phyloP scores from a whole-genome alignment of 2,329 filamentous ascomycete genomes.

The Diaporthe aspalathi region DNA sequence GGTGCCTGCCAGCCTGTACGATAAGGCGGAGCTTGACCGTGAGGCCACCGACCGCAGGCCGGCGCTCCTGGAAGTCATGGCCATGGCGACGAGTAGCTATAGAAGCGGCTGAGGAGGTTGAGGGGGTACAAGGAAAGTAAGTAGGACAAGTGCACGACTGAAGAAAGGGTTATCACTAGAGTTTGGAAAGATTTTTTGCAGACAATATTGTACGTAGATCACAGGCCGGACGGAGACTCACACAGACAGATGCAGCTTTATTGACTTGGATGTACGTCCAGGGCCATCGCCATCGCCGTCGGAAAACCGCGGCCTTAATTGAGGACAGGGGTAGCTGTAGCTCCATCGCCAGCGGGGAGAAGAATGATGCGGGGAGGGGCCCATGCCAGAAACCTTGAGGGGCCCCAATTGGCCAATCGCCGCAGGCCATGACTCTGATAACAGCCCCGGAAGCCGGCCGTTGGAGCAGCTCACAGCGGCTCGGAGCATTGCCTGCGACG shows the following conservation, averaged over 20 bases:
- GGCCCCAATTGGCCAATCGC: conserved; percentile 33
- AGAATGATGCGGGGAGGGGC: conserved; percentile 33
- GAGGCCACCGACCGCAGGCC: conserved; percentile 31
- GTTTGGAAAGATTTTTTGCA: background rate
- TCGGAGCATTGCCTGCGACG: background rate
- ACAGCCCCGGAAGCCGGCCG: conserved; percentile 23
- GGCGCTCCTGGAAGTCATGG: conserved; percentile 37
- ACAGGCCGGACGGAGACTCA: background rate
- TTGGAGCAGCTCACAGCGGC: background rate
- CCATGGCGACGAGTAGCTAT: background rate
- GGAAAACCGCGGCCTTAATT: conserved; percentile 31
- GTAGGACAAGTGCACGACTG: background rate
- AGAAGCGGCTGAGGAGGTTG: background rate
- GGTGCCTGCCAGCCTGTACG: conserved; percentile 25
- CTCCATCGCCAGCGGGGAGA: conserved; percentile 15
- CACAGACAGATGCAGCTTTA: background rate
- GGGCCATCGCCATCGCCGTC: conserved; percentile 7
- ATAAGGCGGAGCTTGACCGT: conserved; percentile 30
- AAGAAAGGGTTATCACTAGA: conserved; percentile 25
- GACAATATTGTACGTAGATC: background rate
- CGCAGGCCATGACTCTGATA: conserved; percentile 26
- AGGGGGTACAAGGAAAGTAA: background rate
- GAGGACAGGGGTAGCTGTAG: conserved; percentile 35
- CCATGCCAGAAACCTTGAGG: background rate
- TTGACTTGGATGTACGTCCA: conserved; percentile 25